phyloP scores from a whole-genome alignment of 75 land plant genomes.

The Pseudotsuga menziesii region DNA sequence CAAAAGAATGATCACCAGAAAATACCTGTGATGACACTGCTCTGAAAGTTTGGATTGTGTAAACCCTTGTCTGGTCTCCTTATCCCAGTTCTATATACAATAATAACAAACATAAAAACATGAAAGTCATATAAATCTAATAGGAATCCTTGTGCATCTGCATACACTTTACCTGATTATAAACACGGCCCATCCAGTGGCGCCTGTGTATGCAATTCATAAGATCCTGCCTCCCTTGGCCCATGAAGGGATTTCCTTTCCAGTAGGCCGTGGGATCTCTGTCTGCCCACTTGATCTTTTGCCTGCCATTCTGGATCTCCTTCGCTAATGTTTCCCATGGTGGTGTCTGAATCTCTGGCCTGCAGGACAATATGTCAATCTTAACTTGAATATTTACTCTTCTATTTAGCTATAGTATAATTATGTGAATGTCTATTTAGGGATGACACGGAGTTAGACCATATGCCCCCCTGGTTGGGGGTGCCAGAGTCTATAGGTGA shows the following conservation, averaged over 20 bases:
- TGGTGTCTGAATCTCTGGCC: conserved; percentile 58
- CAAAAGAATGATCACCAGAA: background rate
- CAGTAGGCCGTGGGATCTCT: conserved; percentile 56
- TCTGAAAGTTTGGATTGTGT: conserved; percentile 5
- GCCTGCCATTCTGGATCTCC: conserved; percentile 34
- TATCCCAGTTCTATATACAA: conserved; percentile 16
- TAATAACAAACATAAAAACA: too few species aligned
- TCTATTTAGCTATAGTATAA: too few species aligned
- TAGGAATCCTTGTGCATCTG: too few species aligned
- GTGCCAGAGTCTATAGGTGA: too few species aligned
- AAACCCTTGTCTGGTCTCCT: conserved; percentile 2
- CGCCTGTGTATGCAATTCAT: conserved; percentile 34
- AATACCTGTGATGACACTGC: conserved; percentile 18
- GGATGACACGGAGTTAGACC: too few species aligned
- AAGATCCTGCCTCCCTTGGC: conserved; percentile 26
- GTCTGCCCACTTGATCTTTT: conserved; percentile 29
- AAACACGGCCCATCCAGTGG: conserved; percentile 44
- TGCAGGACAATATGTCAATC: conserved; percentile 2
- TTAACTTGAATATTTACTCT: too few species aligned
- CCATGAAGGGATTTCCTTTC: conserved; percentile 52
- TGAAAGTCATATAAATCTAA: too few species aligned
- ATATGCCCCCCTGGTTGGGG: too few species aligned
- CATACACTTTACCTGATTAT: conserved; percentile 23
- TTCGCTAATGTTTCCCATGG: conserved; percentile 48
- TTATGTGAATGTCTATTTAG: too few species aligned